Evolutionary conservation across 257 asterid species (phyloP), one percentile per base, ranked within the genome.

Genomic region (Primulina tabacum): DNA sequence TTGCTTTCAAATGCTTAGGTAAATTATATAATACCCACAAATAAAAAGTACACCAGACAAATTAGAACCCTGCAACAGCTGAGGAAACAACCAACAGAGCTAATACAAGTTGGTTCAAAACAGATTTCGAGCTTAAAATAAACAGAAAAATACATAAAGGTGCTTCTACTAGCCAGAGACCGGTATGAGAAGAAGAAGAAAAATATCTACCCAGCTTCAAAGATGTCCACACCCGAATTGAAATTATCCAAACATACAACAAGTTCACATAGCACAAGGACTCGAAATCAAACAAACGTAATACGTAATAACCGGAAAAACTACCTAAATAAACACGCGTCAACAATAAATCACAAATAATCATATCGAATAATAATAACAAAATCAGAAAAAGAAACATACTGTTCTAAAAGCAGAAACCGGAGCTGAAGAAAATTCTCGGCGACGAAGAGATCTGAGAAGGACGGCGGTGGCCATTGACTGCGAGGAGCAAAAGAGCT

Each of bases 401-500:
- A 87, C 92, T 12, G 79, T 58, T 76, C 62, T 82, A 69, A 79
- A 82, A 43, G 88, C 80, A 26, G 85, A 77, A 21, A 82, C 65
- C 40, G 89, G 82, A 0, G 86, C 73, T 8, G 88, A 76, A 9
- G 83, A 71, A 29, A 86, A 12, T 57, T 84, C 88, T 18, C 87
- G 83, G 76, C 86, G 88, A 7, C 88, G 87, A 28, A 87, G 82
- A 78, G 90, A 85, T 85, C 88, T 79, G 74, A 85, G 84, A 47
- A 87, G 82, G 17, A 78, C 83, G 30, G 89, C 74, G 29, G 92
- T 70, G 43, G 92, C 95, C 95, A 88, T 88, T 32, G 67, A 16
- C 67, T 24, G 30, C 8, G 64, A 38, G 10, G 72, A 24, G 14
- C 24, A 18, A 30, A 29, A 55, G 18, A 12, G 62, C 8, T 18